Conservation (phyloP, 768 basidiomycete genomes). For the Mycena haematopus region DNA sequence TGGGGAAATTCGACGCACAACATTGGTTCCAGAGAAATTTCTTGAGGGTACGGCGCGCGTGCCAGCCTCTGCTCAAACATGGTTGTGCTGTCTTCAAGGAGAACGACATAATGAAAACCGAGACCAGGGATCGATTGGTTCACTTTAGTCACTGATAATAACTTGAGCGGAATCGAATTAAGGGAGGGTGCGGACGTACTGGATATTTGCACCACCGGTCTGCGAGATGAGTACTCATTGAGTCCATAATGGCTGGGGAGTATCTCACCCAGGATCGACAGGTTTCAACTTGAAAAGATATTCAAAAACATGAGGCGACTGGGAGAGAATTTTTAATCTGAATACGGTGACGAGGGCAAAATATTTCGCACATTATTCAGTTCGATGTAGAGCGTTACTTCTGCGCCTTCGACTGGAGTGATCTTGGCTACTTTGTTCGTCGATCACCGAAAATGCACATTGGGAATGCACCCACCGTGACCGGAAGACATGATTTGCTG, state of each 20-base stretch:
- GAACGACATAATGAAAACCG: slow-evolving; percentile 17
- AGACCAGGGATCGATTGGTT: slow-evolving; percentile 4
- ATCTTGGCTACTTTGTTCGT: no score
- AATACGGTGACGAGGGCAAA: neutral
- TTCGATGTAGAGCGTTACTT: neutral
- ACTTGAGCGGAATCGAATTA: neutral
- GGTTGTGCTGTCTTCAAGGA: slow-evolving; percentile 10
- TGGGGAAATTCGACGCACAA: neutral
- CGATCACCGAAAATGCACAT: no score
- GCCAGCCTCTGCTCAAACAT: slow-evolving; percentile 2
- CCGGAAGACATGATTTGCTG: neutral
- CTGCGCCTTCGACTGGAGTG: neutral
- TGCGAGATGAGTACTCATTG: neutral
- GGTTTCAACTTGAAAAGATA: slow-evolving; percentile 2
- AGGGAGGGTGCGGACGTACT: neutral
- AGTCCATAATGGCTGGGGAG: neutral
- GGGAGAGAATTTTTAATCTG: no score
- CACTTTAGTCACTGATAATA: slow-evolving; percentile 8
- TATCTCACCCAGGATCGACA: neutral
- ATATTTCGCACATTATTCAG: neutral
- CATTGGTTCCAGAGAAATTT: neutral
- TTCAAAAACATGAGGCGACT: neutral
- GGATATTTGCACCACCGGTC: slow-evolving; percentile 14
- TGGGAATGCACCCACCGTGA: neutral
- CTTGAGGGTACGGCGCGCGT: slow-evolving; percentile 11